Base-by-base conservation (phyloP, 2,329 filamentous ascomycete species). In the Arthrobotrys megalospora region DNA sequence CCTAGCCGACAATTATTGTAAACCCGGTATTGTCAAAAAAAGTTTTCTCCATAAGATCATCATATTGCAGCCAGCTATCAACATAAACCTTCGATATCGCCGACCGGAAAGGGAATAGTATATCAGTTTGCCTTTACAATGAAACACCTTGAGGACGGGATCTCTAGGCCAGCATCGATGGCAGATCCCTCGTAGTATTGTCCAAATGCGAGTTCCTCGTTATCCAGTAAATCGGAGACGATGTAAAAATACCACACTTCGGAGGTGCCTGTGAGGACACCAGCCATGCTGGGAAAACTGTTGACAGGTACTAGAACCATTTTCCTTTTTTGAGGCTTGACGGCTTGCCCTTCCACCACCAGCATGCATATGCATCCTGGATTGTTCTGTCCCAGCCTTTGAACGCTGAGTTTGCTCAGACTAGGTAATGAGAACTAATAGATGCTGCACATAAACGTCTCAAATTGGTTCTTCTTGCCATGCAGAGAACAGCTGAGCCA, bases 111-210 rank as follows among this genome's bases (percentile, higher is more conserved):
- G 60, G 73, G 66, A 66, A 77, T 50, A 53, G 73, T 71, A 34
- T 10, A 38, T 45, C 47, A 48, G 47, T 77, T 58, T 70, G 73
- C 65, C 53, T 41, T 47, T 60, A 36, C 65, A 43, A 53, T 65
- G 66, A 70, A 70, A 77, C 60, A 70, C 73, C 66, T 66, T 58
- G 43, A 28, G 24, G 32, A 60, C 60, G 66, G 66, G 60, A 66
- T 58, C 65, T 64, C 73, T 43, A 70, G 58, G 73, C 48, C 60
- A 47, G 50, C 32, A 38, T 71, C 16, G 28, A 62, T 58, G 38
- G 66, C 66, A 71, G 73, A 77, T 77, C 66, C 52, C 66, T 77
- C 73, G 16, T 53, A 24, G 73, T 77, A 77, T 77, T 77, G 28
- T 71, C 73, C 73, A 67, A 71, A 77, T 67, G 73, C 60, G 73